Evolutionary conservation across 768 basidiomycete genomes (phyloP), one percentile per base, ranked within the genome.

Genomic region (Naganishia vaughanmartiniae): DNA sequence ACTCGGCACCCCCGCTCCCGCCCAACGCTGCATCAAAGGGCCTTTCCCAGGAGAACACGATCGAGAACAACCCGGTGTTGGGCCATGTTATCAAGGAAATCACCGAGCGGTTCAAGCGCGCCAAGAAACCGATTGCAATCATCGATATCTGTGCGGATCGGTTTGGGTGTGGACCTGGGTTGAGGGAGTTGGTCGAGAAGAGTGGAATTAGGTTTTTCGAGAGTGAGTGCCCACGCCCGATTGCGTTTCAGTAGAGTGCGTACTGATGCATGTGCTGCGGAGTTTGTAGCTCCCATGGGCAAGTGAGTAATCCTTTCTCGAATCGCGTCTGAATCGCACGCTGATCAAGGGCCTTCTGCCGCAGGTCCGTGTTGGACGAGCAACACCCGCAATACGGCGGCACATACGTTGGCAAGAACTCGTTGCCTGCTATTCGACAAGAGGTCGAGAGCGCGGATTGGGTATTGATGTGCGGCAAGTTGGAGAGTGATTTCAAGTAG

Each of bases 41-140:
- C 42, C 42, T 11, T 11, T 2, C 42, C 10, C 42, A 42, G 14
- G 42, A 42, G 42, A 42, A 69, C 45, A 72, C 74, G 14, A 26
- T 66, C 24, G 60, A 48, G 60, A 54, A 51, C 34, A 58, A 33
- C n/a, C 36, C 67, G 11, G 66, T 79, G 31, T 72, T 86, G 1
- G 88, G 90, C 75, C 82, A 84, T 72, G 92, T 93, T 5, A 82
- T 94, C 56, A 85, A 88, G 57, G 86, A 89, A 73, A 91, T 97
- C 70, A 79, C 84, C 30, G 84, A 87, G 66, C 85, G 86, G 6
- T 86, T 91, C 45, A 84, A 87, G 57, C 82, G 84, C 1, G 90
- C 89, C 15, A 78, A 81, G 34, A 84, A 85, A 17, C 88, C 92
- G 34, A 75, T 91, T 56, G 85, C 94, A 54, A 86, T 80, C 10